Base-by-base conservation (phyloP, 495 filamentous ascomycete genomes). In the Tuber brumale region DNA sequence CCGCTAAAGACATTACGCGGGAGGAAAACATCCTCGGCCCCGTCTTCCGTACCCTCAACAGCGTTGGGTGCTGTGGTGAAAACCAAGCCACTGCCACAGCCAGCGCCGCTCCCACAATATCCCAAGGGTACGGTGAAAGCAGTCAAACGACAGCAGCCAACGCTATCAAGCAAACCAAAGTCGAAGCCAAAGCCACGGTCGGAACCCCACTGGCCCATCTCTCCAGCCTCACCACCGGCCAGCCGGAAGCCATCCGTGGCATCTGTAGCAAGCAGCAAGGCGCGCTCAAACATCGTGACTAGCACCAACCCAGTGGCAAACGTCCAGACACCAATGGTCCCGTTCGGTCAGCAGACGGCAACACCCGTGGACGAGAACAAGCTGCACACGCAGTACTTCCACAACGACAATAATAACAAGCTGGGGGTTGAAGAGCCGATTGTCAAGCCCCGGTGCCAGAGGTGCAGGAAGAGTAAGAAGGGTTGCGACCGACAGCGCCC, bases 381-480 rank as follows among this genome's bases (percentile, higher is more conserved):
- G 57, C 57, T 66, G 57, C 57, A 35, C 27, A 66, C 57, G 27
- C 57, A 66, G 57, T 66, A 66, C 27, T 66, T 66, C 27, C 57
- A 66, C 57, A 35, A 18, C 14, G 89, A 91, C 83, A 91, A 91
- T 77, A 88, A 90, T 72, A 88, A 89, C 77, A 76, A 80, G 18
- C 89, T 94, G 71, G 92, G 89, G 70, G 90, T 89, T 7, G 95
- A 97, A 76, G 93, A 97, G 69, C 93, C 96, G 71, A 94, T 97
- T 78, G 86, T 92, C 51, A 97, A 97, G 85, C 95, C 95, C 43
- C 94, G 95, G 79, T 99, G 95, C 87, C 95, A 98, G 83, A 92
- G 95, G 70, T 99, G 95, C 87, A 91, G 95, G 77, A 98, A 98
- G 89, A 97, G 94, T 84, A 99, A 99, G 88, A 99, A 99, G 85